Percentiles rank a stretch among this genome's conserved stretches.
Evolutionary conservation across 2,329 filamentous ascomycete genomes (phyloP).

Genomic region (Hypoxylon sp.): DNA sequence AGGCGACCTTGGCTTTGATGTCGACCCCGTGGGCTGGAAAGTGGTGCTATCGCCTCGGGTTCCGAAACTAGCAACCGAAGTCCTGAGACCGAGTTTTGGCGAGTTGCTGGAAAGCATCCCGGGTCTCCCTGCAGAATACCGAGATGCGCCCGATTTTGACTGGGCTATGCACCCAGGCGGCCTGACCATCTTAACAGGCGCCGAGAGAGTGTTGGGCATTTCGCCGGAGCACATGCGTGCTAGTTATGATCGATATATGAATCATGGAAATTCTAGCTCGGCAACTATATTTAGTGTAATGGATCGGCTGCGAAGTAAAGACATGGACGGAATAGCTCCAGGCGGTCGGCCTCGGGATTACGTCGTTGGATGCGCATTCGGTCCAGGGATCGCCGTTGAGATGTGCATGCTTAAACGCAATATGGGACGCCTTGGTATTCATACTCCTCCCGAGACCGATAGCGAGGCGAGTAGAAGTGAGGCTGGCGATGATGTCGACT

Average conservation of each 20-base stretch:
- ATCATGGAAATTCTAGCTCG: constrained; percentile 76
- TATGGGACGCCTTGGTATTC: constrained; percentile 52
- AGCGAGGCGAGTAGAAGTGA: constrained; percentile 62
- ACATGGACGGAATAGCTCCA: constrained; percentile 69
- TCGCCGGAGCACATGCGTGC: constrained; percentile 74
- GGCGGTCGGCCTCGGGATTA: constrained; percentile 65
- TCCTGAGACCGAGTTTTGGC: constrained; percentile 66
- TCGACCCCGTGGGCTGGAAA: constrained; percentile 75
- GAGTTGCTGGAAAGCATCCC: constrained; percentile 64
- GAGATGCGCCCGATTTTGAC: constrained; percentile 70
- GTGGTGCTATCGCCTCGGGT: constrained; percentile 73
- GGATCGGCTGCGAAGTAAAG: constrained; percentile 68
- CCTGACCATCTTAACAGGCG: constrained; percentile 73
- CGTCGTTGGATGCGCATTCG: constrained; percentile 76
- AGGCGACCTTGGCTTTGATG: constrained; percentile 73
- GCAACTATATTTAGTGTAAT: constrained; percentile 78
- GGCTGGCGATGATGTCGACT: constrained; percentile 54
- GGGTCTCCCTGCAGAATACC: constrained; percentile 59
- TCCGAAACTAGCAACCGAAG: constrained; percentile 65
- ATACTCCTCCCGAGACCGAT: constrained; percentile 67
- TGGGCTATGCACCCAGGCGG: constrained; percentile 81
- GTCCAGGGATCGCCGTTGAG: constrained; percentile 76
- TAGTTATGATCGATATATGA: constrained; percentile 77
- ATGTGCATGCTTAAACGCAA: constrained; percentile 73
- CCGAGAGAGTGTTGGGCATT: constrained; percentile 69